These are phyloP conservation scores for Naganishia antarctica DNA, from an alignment of 768 basidiomycete species.

Conservation along the genomic window DNA sequence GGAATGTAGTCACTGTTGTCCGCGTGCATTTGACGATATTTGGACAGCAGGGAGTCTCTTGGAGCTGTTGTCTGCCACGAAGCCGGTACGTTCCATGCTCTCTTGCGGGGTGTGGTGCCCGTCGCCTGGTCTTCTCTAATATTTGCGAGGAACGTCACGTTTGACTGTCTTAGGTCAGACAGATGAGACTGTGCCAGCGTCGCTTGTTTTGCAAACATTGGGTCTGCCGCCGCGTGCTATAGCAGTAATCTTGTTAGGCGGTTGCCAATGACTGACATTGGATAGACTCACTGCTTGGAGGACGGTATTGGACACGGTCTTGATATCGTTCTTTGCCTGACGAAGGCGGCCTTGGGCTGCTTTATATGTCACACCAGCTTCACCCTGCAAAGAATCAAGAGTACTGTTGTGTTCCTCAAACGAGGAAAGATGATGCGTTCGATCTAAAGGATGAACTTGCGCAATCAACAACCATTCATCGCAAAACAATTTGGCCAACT, in stretches of 20 bases:
- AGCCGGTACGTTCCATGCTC: constrained; percentile 38
- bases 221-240: constrained; percentile 34
- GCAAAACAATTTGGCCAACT: neutral
- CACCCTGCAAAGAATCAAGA: constrained; percentile 3
- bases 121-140: constrained; percentile 45
- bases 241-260: too few relatives aligned
- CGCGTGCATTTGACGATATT: constrained; percentile 13
- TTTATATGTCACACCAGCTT: neutral
- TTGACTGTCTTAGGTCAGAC: constrained; percentile 31
- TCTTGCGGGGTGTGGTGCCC: constrained; percentile 44
- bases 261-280: too few relatives aligned
- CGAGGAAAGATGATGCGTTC: neutral
- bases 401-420: neutral
- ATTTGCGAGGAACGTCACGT: constrained; percentile 39
- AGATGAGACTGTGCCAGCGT: constrained; percentile 27
- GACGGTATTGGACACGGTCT: constrained; percentile 23
- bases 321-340: constrained; percentile 28
- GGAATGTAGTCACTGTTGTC: constrained; percentile 17
- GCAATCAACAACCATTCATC: too few relatives aligned
- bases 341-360: constrained; percentile 22
- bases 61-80: constrained; percentile 42
- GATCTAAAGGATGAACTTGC: neutral
- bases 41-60: constrained; percentile 28
- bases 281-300: constrained; percentile 24
- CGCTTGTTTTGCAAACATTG: constrained; percentile 29